Evolutionary conservation across 495 filamentous ascomycete species (phyloP), one percentile per base, ranked within the genome.

Genomic region (Penicillium angulare): DNA sequence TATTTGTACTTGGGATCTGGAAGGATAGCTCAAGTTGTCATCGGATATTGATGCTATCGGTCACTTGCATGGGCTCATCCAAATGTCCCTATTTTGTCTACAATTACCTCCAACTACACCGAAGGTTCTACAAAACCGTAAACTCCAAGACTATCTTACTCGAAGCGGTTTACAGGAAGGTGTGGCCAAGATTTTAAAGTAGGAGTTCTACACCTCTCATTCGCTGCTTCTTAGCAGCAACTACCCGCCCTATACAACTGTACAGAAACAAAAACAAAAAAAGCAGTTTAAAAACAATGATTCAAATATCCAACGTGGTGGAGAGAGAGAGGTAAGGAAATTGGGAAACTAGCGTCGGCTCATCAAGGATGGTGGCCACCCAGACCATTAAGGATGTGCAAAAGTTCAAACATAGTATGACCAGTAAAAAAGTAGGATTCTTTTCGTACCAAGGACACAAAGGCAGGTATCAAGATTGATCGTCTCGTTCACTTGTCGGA

Each of bases 361-460:
- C 60, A 59, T 69, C 50, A 64, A 53, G 58, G 47, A 65, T 59
- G 56, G 56, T 51, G 60, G 50, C 59, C 64, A 65, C 65, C 62
- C 67, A 65, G 36, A 57, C 65, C 65, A 67, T 63, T 59, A 66
- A 58, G 42, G 49, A 59, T 59, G 55, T 52, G 49, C 49, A 52
- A 52, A 31, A 48, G 18, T 43, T 13, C 47, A 42, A 49, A 43
- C 48, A 50, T 20, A 45, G 15, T 59, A 50, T 57, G 56, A 52
- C 61, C 56, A 63, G 50, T 53, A 48, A 59, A 52, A 54, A 50
- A 47, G 38, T 47, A 49, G 38, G 39, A 47, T 59, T 59, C 27
- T 34, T 47, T 35, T 31, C 27, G 8, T 31, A 47, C 45, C 46
- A 38, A 20, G 42, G 54, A 52, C 52, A 60, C 49, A 33, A 27